phyloP scores from a whole-genome alignment of 345 rosid species.

The Erysimum cheiranthoides region DNA sequence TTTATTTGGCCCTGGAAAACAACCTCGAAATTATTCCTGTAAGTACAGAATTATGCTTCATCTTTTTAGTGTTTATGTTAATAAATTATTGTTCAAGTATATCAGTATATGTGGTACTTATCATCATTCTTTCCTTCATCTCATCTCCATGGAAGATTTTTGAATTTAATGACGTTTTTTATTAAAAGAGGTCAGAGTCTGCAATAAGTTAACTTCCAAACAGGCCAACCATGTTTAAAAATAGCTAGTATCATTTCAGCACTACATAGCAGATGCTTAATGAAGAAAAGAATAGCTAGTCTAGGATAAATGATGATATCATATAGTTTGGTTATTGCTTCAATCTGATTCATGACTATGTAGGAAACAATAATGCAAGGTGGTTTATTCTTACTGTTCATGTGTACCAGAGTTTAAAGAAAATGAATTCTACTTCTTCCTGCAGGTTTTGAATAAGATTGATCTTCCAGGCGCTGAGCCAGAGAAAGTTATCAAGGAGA shows the following conservation, averaged over 20 bases:
- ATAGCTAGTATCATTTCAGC: constrained; percentile 13
- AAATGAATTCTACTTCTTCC: constrained; percentile 14
- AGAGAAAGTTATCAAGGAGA: constrained; percentile 76
- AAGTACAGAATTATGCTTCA: constrained; percentile 48
- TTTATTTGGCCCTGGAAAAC: constrained; percentile 93
- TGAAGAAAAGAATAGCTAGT: constrained; percentile 11
- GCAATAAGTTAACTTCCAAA: constrained; percentile 17
- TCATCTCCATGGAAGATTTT: constrained; percentile 8
- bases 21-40: constrained; percentile 97
- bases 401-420: constrained; percentile 23
- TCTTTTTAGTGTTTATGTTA: constrained; percentile 4
- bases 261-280: constrained; percentile 15
- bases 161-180: neutral
- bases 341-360: constrained; percentile 16
- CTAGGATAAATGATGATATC: constrained; percentile 9
- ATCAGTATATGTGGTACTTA: constrained; percentile 22
- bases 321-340: constrained; percentile 1
- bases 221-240: neutral
- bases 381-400: constrained; percentile 11
- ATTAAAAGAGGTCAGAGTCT: neutral
- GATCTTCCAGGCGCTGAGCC: constrained; percentile 99
- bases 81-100: neutral
- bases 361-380: constrained; percentile 14
- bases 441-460: constrained; percentile 94
- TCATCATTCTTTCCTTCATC: constrained; percentile 9